Base-by-base conservation (phyloP, 192 early-diverging fungal species). In the Diversispora eburnea region DNA sequence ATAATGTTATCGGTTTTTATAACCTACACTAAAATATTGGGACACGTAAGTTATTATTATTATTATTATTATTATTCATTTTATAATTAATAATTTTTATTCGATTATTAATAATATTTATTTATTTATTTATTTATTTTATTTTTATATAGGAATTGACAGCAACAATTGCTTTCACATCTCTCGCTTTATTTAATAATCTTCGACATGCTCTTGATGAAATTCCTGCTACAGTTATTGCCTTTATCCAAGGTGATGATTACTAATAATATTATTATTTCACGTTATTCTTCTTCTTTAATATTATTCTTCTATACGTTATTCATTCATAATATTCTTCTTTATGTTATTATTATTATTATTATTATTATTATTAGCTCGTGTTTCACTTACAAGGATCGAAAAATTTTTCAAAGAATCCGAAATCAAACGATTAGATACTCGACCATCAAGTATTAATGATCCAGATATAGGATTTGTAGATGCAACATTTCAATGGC, bases 371-470 rank as follows among this genome's bases (percentile, higher is more conserved):
- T 2, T 33, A 33, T 33, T 57, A 71, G 70, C 83, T 15, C 82
- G 81, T 43, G 91, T 92, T 58, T 90, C 91, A 63, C 69, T 92
- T 22, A 77, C 73, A 13, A 90, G 92, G 51, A 85, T 98, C 52
- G 86, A 87, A 56, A 80, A 81, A 54, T 98, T 93, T 72, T 81
- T 98, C 49, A 79, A 76, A 8, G 91, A 95, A 74, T 78, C 85
- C 9, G 90, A 95, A 63, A 72, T 93, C 46, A 83, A 87, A 76
- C 57, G 81, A 63, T 76, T 79, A 46, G 13, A 74, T 79, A 41
- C 55, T 74, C 69, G 19, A 56, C 80, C 10, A 77, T 52, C 70
- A 63, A 58, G 67, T 49, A 75, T 79, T 19, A 76, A 70, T 42
- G 81, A 83, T 73, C 75, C 77, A 15, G 72, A 76, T 49, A 84